These are phyloP conservation scores for Trichomonas tenax DNA, from an alignment of 208 protist genomes.

Conservation along the genomic window DNA sequence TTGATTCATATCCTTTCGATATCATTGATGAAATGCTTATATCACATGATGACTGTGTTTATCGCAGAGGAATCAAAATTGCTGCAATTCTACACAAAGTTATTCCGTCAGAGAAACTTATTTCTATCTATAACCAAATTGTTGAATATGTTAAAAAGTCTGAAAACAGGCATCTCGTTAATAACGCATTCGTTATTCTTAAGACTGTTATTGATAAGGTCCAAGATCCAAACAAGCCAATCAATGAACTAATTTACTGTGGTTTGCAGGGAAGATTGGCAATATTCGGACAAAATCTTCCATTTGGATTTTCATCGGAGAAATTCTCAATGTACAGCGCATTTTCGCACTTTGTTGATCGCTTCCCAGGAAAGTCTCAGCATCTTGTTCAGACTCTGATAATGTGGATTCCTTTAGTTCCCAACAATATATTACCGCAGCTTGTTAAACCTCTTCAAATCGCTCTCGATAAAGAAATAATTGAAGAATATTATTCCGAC, in stretches of 20 bases:
- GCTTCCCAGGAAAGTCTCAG: neutral
- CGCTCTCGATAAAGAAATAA: neutral
- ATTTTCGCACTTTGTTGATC: neutral
- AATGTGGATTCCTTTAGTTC: neutral
- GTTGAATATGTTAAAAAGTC: neutral
- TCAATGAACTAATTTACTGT: neutral
- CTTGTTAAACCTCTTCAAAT: neutral
- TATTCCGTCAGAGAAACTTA: neutral
- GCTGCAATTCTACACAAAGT: neutral
- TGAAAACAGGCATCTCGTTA: neutral
- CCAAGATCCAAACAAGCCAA: neutral
- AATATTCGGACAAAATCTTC: neutral
- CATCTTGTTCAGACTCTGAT: neutral
- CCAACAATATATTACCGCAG: neutral
- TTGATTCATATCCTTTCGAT: neutral
- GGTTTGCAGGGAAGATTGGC: neutral
- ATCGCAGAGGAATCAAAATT: neutral
- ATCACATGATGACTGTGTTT: neutral
- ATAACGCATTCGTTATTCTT: neutral
- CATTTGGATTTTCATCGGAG: neutral
- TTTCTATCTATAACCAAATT: neutral
- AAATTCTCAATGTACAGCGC: neutral
- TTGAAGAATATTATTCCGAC: neutral
- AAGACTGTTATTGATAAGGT: neutral
- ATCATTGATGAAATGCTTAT: neutral